phyloP scores from a whole-genome alignment of 495 filamentous ascomycete genomes.

The Hypomontagnella monticulosa region DNA sequence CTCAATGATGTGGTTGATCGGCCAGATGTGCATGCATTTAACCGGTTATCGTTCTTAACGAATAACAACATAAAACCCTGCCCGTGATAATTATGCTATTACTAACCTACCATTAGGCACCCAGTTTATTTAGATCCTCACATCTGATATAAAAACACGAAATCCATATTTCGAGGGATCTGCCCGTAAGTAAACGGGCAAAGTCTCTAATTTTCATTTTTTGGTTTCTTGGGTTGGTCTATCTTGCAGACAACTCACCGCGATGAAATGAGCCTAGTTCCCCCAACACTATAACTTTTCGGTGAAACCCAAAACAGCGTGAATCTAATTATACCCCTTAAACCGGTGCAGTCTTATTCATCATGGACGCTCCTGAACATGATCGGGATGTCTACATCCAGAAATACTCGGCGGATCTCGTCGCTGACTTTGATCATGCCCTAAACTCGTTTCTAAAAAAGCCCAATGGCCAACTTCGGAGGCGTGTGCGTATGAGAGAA shows the following conservation, averaged over 20 bases:
- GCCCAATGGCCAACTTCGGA: constrained; percentile 49
- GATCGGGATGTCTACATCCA: constrained; percentile 80
- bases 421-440: constrained; percentile 69
- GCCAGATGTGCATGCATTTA: too few species aligned
- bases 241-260: neutral
- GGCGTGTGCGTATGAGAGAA: constrained; percentile 56
- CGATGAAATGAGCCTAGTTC: neutral
- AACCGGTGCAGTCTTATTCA: neutral
- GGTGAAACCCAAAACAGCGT: neutral
- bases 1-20: too few species aligned
- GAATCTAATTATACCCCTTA: neutral
- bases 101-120: too few species aligned
- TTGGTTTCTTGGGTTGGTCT: neutral
- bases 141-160: too few species aligned
- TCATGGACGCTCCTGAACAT: constrained; percentile 60
- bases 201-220: too few species aligned
- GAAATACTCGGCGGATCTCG: constrained; percentile 71
- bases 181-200: too few species aligned
- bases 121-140: too few species aligned
- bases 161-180: too few species aligned
- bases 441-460: constrained; percentile 63
- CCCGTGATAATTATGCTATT: too few species aligned
- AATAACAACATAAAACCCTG: too few species aligned
- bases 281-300: neutral
- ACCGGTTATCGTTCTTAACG: too few species aligned